These are phyloP conservation scores for Tephrocybe sp. DNA, from an alignment of 768 basidiomycete species.

Conservation along the genomic window DNA sequence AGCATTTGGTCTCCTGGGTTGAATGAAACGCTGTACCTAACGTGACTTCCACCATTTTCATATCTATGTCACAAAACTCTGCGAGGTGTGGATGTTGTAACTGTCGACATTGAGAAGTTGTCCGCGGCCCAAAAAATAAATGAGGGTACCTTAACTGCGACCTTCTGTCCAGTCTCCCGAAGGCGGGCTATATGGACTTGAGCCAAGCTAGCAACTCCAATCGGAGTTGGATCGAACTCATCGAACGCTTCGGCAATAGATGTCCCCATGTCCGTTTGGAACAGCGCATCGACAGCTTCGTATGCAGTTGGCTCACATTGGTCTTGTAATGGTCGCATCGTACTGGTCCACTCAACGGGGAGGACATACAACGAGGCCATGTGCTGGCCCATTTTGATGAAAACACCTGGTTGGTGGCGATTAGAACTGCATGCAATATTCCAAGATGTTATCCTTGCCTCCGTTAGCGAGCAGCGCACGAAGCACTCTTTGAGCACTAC, in stretches of 20 bases:
- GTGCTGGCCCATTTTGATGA: slow-evolving; percentile 91
- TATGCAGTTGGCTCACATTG: slow-evolving; percentile 89
- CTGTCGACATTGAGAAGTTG: slow-evolving; percentile 33
- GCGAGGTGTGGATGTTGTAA: slow-evolving; percentile 91
- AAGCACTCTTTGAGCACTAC: slow-evolving; percentile 78
- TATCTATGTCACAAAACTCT: slow-evolving; percentile 91
- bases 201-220: slow-evolving; percentile 94
- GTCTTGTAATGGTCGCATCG: slow-evolving; percentile 72
- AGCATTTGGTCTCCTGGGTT: background rate
- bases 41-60: slow-evolving; percentile 77
- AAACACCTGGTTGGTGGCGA: slow-evolving; percentile 55
- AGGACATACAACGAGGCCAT: slow-evolving; percentile 61
- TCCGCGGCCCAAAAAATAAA: background rate
- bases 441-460: slow-evolving; percentile 40
- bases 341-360: slow-evolving; percentile 50
- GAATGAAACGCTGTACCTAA: slow-evolving; percentile 43
- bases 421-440: slow-evolving; percentile 3
- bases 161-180: slow-evolving; percentile 64
- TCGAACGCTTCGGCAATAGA: slow-evolving; percentile 75
- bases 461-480: slow-evolving; percentile 87
- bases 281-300: slow-evolving; percentile 70
- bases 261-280: slow-evolving; percentile 74
- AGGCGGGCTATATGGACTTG: slow-evolving; percentile 90
- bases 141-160: slow-evolving; percentile 69
- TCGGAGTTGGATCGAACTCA: slow-evolving; percentile 82